Evolutionary conservation across 306 rosid species (phyloP).

Genomic region (Quillaja saponaria): DNA sequence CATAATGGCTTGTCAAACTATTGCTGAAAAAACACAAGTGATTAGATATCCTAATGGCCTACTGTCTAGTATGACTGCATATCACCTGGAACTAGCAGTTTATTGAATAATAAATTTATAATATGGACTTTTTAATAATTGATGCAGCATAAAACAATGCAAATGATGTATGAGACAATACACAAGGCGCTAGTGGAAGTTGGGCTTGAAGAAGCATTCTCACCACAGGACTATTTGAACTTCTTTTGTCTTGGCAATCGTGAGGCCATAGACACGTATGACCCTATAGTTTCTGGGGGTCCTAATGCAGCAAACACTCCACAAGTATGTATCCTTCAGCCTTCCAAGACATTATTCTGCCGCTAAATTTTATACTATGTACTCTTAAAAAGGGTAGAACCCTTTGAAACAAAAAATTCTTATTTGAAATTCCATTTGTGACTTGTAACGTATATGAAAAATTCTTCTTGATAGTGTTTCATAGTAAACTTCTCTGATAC

Average conservation of each 20-base stretch:
- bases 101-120: constrained; percentile 6
- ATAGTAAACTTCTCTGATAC: background rate
- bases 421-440: constrained; percentile 3
- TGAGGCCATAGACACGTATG: constrained; percentile 57
- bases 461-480: constrained; percentile 2
- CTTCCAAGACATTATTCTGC: constrained; percentile 21
- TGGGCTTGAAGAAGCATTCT: constrained; percentile 76
- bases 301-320: constrained; percentile 73
- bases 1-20: constrained; percentile 15
- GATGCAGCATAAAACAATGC: constrained; percentile 92
- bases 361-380: background rate
- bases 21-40: background rate
- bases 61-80: constrained; percentile 5
- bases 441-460: background rate
- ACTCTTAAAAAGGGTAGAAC: constrained; percentile 7
- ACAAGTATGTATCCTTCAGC: constrained; percentile 53
- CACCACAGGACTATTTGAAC: constrained; percentile 92
- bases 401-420: constrained; percentile 8
- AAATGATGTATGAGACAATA: constrained; percentile 93
- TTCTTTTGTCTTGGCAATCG: constrained; percentile 97
- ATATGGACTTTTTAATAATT: constrained; percentile 9
- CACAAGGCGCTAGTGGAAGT: constrained; percentile 82
- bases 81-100: constrained; percentile 3
- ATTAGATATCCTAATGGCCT: background rate
- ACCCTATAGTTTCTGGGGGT: constrained; percentile 41